Conservation (phyloP, 306 rosid species). For the Lablab purpureus region DNA sequence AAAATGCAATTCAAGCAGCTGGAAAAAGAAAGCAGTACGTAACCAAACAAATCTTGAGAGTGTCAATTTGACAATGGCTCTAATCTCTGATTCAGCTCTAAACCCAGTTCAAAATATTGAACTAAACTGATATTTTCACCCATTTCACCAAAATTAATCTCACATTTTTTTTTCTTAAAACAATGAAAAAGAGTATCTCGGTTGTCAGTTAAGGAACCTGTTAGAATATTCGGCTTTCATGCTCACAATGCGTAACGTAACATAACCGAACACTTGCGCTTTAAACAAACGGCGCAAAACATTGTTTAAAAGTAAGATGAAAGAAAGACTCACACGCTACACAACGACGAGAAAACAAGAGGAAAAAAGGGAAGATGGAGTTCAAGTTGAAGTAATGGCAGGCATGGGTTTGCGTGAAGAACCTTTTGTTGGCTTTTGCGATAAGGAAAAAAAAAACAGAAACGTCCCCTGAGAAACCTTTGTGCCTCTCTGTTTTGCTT, state of each 20-base stretch:
- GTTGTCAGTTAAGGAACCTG: slow-evolving; percentile 29
- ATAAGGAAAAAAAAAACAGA: not conserved
- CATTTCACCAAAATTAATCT: slow-evolving; percentile 15
- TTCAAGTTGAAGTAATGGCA: slow-evolving; percentile 53
- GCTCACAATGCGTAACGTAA: slow-evolving; percentile 3
- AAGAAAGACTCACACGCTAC: not conserved
- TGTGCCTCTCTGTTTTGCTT: slow-evolving; percentile 14
- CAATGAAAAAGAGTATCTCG: not conserved
- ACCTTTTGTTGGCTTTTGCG: slow-evolving; percentile 41
- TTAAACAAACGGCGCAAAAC: not conserved
- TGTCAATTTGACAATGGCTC: slow-evolving; percentile 46
- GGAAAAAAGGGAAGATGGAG: slow-evolving; percentile 36
- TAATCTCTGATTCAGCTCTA: slow-evolving; percentile 47
- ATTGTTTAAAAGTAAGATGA: no score
- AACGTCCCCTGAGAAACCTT: not conserved
- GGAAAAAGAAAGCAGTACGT: slow-evolving; percentile 23
- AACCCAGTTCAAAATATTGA: not conserved
- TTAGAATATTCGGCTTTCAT: slow-evolving; percentile 6
- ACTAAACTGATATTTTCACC: slow-evolving; percentile 5
- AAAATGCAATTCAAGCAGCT: slow-evolving; percentile 33
- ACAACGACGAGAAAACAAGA: slow-evolving; percentile 43
- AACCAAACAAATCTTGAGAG: slow-evolving; percentile 42
- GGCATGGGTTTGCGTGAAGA: slow-evolving; percentile 62
- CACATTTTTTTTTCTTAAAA: not conserved
- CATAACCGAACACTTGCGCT: not conserved